Evolutionary conservation across 1,284 basidiomycete species (phyloP).

Genomic region (Vanrija pseudolonga): DNA sequence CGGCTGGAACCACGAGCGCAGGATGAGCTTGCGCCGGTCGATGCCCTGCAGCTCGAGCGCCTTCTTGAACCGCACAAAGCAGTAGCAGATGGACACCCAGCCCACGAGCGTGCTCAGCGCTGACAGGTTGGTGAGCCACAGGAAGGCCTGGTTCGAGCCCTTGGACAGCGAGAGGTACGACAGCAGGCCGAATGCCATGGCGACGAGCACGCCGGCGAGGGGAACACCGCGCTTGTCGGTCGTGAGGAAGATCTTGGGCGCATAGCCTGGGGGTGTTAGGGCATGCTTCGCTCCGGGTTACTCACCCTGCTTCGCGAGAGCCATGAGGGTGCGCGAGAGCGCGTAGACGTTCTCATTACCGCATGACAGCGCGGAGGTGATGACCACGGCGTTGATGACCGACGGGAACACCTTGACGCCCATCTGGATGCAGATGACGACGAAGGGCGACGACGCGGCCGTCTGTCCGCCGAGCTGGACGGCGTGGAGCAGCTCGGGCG

Average conservation of each 20-base stretch:
- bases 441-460: slow-evolving; percentile 73
- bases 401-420: slow-evolving; percentile 70
- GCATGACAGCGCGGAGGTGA: slow-evolving; percentile 56
- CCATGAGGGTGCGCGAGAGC: slow-evolving; percentile 53
- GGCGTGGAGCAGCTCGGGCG: slow-evolving; percentile 47
- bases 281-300: too few relatives aligned
- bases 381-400: slow-evolving; percentile 63
- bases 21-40: slow-evolving; percentile 59
- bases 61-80: slow-evolving; percentile 68
- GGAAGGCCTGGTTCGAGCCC: slow-evolving; percentile 63
- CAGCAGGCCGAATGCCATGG: slow-evolving; percentile 59
- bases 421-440: slow-evolving; percentile 62
- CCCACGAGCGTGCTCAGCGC: slow-evolving; percentile 56
- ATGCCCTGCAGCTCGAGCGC: slow-evolving; percentile 66
- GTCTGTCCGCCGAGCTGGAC: slow-evolving; percentile 58
- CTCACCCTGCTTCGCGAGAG: slow-evolving; percentile 50
- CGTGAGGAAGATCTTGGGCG: slow-evolving; percentile 63
- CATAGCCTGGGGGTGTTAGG: slow-evolving; percentile 53
- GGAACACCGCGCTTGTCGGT: slow-evolving; percentile 66
- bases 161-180: slow-evolving; percentile 56
- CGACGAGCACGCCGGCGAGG: slow-evolving; percentile 56
- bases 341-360: slow-evolving; percentile 54
- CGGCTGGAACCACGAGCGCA: slow-evolving; percentile 53
- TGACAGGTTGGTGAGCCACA: slow-evolving; percentile 66
- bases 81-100: slow-evolving; percentile 75